phyloP scores from a whole-genome alignment of 805 yeast genomes.

The Phaffomyces antillensis region DNA sequence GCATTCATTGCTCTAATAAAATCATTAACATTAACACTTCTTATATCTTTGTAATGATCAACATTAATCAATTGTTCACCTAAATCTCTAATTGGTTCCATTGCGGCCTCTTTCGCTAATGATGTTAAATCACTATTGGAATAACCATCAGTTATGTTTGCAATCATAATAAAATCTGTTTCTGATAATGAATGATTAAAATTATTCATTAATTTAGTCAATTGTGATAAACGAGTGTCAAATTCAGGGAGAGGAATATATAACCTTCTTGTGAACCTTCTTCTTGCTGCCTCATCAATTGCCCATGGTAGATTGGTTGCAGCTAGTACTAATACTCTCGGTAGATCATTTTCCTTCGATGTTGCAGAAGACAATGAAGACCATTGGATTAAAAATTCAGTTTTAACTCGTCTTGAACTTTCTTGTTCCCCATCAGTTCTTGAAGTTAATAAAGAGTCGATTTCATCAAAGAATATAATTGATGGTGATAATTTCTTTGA shows the following conservation, averaged over 20 bases:
- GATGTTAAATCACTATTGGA: conserved; percentile 95
- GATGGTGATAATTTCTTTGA: conserved; percentile 87
- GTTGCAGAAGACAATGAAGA: conserved; percentile 85
- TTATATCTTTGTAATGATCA: conserved; percentile 57
- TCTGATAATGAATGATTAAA: conserved; percentile 67
- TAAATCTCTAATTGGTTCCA: conserved; percentile 89
- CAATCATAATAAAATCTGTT: conserved; percentile 52
- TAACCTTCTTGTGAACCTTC: conserved; percentile 86
- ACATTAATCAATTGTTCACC: conserved; percentile 75
- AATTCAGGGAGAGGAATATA: conserved; percentile 91
- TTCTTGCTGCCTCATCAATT: conserved; percentile 92
- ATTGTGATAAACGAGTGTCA: conserved; percentile 70
- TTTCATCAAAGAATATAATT: conserved; percentile 92
- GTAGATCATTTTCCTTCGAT: conserved; percentile 44
- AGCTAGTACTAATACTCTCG: conserved; percentile 81
- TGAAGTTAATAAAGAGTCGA: conserved; percentile 81
- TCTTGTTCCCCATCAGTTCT: conserved; percentile 73
- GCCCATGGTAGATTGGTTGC: conserved; percentile 98
- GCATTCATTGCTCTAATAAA: conserved; percentile 68
- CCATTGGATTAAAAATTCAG: conserved; percentile 94
- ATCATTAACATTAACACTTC: conserved; percentile 69
- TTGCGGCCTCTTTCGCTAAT: conserved; percentile 92
- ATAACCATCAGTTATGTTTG: conserved; percentile 67
- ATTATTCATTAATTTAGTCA: conserved; percentile 55
- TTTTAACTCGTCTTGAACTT: conserved; percentile 82